phyloP scores from a whole-genome alignment of 805 yeast genomes.

The Jamesozyma lodderae region DNA sequence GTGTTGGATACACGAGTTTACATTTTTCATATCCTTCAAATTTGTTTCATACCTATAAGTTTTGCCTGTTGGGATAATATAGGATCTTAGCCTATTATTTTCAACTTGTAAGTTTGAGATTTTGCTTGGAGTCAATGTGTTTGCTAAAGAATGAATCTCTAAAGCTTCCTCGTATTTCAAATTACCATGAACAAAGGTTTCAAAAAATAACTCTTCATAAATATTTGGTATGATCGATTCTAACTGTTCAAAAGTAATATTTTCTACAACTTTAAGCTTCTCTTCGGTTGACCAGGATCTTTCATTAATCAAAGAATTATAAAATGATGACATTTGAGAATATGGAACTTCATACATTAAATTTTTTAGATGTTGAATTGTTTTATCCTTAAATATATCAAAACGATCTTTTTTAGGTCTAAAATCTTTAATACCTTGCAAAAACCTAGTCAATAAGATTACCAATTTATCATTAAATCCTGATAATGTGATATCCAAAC shows the following conservation, averaged over 20 bases:
- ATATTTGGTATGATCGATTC: conserved; percentile 43
- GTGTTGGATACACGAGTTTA: conserved; percentile 78
- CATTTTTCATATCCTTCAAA: conserved; percentile 58
- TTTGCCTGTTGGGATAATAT: conserved; percentile 33
- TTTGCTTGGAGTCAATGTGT: conserved; percentile 37
- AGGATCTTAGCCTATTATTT: conserved; percentile 32
- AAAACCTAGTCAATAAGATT: conserved; percentile 50
- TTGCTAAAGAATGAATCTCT: conserved; percentile 38
- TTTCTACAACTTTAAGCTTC: conserved; percentile 41
- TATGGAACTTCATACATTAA: conserved; percentile 70
- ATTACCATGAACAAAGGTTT: conserved; percentile 75
- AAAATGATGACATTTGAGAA: conserved; percentile 57
- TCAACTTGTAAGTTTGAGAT: conserved; percentile 26
- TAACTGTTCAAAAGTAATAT: conserved; percentile 43
- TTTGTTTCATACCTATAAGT: conserved; percentile 39
- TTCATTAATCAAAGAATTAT: conserved; percentile 61
- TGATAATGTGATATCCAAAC: conserved; percentile 53
- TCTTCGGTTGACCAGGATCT: conserved; percentile 57
- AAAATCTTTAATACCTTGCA: conserved; percentile 45
- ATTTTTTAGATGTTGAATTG: conserved; percentile 55
- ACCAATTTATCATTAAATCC: conserved; percentile 83
- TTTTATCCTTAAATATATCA: conserved; percentile 54
- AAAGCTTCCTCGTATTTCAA: conserved; percentile 45
- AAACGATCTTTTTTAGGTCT: conserved; percentile 50
- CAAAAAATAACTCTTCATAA: conserved; percentile 52